Percentiles rank a stretch among this genome's conserved stretches.
phyloP scores from a whole-genome alignment of 164 flowering plant genomes.

The Vitis riparia region DNA sequence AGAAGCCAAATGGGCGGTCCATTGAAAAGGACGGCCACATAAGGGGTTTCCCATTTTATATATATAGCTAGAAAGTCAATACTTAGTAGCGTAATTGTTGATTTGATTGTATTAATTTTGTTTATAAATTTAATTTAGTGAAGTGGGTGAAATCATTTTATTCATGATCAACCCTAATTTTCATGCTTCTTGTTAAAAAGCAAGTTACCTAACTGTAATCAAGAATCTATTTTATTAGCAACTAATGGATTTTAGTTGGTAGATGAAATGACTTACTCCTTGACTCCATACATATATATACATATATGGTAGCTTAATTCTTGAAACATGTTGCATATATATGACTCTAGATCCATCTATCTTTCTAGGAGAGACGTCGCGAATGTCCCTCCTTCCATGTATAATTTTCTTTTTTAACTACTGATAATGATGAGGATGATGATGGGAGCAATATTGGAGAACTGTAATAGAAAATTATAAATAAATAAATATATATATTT shows the following conservation, averaged over 20 bases:
- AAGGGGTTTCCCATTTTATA: background rate
- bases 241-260: conserved; percentile 10
- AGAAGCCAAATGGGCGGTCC: conserved; percentile 3
- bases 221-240: conserved; percentile 3
- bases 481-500: background rate
- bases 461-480: no score
- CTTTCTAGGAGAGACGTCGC: no score
- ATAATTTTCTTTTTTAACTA: no score
- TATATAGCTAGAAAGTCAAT: background rate
- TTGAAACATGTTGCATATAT: no score
- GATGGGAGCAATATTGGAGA: no score
- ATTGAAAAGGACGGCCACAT: background rate
- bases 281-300: background rate
- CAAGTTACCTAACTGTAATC: conserved; percentile 7
- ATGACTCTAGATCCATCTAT: no score
- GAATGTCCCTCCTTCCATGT: no score
- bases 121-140: background rate
- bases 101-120: no score
- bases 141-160: conserved; percentile 16
- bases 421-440: no score
- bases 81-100: background rate
- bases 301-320: no score
- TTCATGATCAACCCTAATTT: background rate
- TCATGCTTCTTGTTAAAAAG: conserved; percentile 12
- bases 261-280: background rate